Evolutionary conservation across 148 eudicot genomes (phyloP).

Genomic region (Vaccinium corymbosum): DNA sequence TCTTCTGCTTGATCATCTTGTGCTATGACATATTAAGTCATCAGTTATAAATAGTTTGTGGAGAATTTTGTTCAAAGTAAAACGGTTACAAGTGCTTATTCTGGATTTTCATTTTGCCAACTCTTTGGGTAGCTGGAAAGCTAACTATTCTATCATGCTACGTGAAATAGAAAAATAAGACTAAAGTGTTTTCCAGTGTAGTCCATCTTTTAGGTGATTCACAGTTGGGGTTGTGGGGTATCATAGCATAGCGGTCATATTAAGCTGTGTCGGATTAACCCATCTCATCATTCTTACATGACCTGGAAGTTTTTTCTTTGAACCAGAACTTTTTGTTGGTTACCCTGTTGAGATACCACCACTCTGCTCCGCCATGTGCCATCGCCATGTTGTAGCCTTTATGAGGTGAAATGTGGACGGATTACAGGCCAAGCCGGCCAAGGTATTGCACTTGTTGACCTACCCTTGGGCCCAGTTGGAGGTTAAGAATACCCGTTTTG

Average conservation of each 20-base stretch:
- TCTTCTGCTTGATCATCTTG: constrained; percentile 9
- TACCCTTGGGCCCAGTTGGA: not conserved
- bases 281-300: not conserved
- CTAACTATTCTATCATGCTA: not conserved
- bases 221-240: not conserved
- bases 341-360: not conserved
- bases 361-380: not conserved
- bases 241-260: not conserved
- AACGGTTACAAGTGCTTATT: not conserved
- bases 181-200: not conserved
- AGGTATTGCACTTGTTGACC: not conserved
- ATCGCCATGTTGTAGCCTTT: not conserved
- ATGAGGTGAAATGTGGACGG: not conserved
- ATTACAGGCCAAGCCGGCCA: not conserved
- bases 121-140: not conserved
- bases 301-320: not conserved
- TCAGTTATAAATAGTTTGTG: not conserved
- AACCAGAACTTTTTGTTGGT: not conserved
- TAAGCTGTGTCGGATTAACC: not conserved
- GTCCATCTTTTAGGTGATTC: not conserved
- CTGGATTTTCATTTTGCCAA: not conserved
- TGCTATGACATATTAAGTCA: not conserved
- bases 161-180: not conserved
- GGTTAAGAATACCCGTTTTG: not conserved
- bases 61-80: not conserved